A percentile compares a stretch with the other conserved stretches of the same genome.
phyloP scores from a whole-genome alignment of 2,329 filamentous ascomycete genomes.

The Fusarium coffeatum region DNA sequence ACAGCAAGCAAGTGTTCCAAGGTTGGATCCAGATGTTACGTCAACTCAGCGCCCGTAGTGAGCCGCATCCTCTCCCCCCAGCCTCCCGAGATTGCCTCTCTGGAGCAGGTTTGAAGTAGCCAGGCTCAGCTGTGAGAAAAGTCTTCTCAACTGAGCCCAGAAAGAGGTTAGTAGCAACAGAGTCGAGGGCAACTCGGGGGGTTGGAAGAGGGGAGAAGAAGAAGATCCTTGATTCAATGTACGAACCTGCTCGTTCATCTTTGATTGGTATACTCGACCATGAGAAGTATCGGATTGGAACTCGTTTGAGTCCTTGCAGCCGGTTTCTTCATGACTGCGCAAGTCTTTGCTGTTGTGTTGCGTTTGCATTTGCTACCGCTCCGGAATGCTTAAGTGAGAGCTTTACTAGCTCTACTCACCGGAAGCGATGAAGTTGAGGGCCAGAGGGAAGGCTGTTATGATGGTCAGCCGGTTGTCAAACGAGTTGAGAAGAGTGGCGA shows the following conservation, averaged over 20 bases:
- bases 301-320: slow-evolving; percentile 13
- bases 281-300: slow-evolving; percentile 15
- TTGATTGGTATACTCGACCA: slow-evolving; percentile 39
- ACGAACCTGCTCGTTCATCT: slow-evolving; percentile 57
- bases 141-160: slow-evolving; percentile 9
- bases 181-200: slow-evolving; percentile 41
- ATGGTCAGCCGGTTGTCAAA: slow-evolving; percentile 46
- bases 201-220: slow-evolving; percentile 45
- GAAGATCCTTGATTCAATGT: slow-evolving; percentile 54
- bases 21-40: slow-evolving; percentile 65
- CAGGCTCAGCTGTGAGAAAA: slow-evolving; percentile 1
- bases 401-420: slow-evolving; percentile 74
- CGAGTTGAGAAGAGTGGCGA: background rate
- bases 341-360: slow-evolving; percentile 49
- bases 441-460: slow-evolving; percentile 76
- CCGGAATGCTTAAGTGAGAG: slow-evolving; percentile 53
- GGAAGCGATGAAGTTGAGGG: slow-evolving; percentile 90
- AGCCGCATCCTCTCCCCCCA: slow-evolving; percentile 66
- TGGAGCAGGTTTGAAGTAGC: slow-evolving; percentile 32
- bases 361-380: slow-evolving; percentile 68
- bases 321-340: slow-evolving; percentile 15
- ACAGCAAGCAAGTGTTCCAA: slow-evolving; percentile 15
- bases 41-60: slow-evolving; percentile 87
- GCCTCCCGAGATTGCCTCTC: slow-evolving; percentile 48
- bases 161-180: slow-evolving; percentile 46